Conservation (phyloP, 441 rosid genomes). For the Pelargonium citronellum region DNA sequence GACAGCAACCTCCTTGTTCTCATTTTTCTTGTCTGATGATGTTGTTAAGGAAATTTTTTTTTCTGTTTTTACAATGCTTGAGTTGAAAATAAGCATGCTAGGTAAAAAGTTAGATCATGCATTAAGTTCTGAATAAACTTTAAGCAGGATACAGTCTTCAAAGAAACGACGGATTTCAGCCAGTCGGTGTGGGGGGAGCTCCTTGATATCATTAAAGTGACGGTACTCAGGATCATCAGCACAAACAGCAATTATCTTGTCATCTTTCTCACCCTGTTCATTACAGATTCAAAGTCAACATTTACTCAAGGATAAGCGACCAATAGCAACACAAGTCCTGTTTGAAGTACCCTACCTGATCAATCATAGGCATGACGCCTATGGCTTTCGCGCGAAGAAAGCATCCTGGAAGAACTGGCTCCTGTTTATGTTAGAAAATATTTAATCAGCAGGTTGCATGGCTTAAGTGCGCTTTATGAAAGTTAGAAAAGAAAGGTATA, state of each 20-base stretch:
- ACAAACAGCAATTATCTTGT: slow-evolving; percentile 95
- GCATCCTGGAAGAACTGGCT: slow-evolving; percentile 74
- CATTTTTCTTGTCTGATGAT: slow-evolving; percentile 78
- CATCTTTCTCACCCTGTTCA: slow-evolving; percentile 85
- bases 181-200: slow-evolving; percentile 94
- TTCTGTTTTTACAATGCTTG: background rate
- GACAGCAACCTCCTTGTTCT: slow-evolving; percentile 74
- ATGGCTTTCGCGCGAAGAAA: slow-evolving; percentile 73
- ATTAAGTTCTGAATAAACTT: background rate
- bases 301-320: background rate
- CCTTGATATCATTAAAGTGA: slow-evolving; percentile 81
- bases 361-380: slow-evolving; percentile 80
- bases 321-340: background rate
- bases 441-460: background rate
- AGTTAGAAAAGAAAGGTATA: background rate
- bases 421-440: slow-evolving; percentile 30
- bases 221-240: slow-evolving; percentile 98
- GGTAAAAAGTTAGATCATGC: background rate
- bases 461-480: background rate
- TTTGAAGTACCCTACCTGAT: slow-evolving; percentile 42
- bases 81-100: background rate
- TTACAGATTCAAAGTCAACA: background rate
- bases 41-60: slow-evolving; percentile 33
- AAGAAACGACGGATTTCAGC: slow-evolving; percentile 97
- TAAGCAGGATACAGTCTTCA: slow-evolving; percentile 85